Evolutionary conservation across 2,329 filamentous ascomycete genomes (phyloP).

Genomic region (Alternaria angustiovoidea): DNA sequence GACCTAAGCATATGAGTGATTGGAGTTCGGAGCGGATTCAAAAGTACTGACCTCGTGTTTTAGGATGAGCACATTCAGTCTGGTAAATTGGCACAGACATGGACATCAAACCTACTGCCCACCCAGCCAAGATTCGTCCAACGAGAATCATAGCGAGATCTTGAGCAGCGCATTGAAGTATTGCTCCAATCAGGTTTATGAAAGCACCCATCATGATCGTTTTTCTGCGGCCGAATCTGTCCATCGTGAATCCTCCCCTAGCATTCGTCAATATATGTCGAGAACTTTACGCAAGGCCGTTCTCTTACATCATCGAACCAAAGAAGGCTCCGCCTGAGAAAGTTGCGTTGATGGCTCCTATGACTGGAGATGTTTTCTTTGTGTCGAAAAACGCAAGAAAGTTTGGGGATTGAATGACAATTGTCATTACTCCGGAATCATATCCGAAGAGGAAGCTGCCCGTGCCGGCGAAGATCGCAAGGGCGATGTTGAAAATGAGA

Average conservation of each 20-base stretch:
- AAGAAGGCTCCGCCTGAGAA: constrained; percentile 67
- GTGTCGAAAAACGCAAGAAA: constrained; percentile 68
- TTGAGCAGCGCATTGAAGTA: constrained; percentile 66
- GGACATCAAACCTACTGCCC: constrained; percentile 66
- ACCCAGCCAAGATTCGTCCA: constrained; percentile 66
- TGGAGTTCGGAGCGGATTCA: not conserved
- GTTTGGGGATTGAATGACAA: constrained; percentile 64
- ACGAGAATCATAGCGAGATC: constrained; percentile 65
- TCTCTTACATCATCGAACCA: constrained; percentile 57
- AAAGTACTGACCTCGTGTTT: constrained; percentile 58
- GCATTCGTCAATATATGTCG: constrained; percentile 1
- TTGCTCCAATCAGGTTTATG: constrained; percentile 66
- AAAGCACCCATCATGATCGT: constrained; percentile 68
- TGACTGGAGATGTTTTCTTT: constrained; percentile 57
- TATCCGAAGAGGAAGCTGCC: constrained; percentile 51
- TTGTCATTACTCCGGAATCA: constrained; percentile 52
- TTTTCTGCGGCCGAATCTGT: constrained; percentile 66
- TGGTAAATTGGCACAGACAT: constrained; percentile 71
- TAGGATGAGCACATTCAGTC: constrained; percentile 67
- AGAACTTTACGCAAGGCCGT: not conserved
- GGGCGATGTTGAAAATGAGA: constrained; percentile 52
- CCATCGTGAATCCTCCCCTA: constrained; percentile 65
- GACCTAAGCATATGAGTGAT: constrained; percentile 33
- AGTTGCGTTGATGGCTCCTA: constrained; percentile 71
- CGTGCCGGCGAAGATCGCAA: constrained; percentile 55